Evolutionary conservation across 108 stramenopile genomes (phyloP), one percentile per base, ranked within the genome.

Genomic region (Stephanodiscus triporus): DNA sequence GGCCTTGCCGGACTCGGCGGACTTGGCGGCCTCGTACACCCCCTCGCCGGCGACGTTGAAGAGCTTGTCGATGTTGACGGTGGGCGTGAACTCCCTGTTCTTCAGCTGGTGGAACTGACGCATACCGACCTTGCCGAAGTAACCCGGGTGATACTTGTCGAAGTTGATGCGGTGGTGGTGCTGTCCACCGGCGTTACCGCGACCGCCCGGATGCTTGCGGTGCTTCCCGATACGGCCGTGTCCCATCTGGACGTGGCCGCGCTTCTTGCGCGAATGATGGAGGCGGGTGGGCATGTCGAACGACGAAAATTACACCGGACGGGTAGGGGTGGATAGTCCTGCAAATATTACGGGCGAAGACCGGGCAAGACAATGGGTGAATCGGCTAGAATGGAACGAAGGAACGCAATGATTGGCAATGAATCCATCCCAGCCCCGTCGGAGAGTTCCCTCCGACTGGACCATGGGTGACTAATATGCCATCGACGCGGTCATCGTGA

Each of bases 71-170:
- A 99, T 72, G 88, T 99, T 99, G 76, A 97, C 78, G 24, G 95
- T 96, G 29, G 97, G 96, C 77, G 96, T 96, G 91, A 84, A 96
- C 53, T 81, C 73, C 37, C 96, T 80, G 90, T 99, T 98, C 76
- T 91, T 89, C 85, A 97, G 80, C 59, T 91, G 22, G 77, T 99
- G 99, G 83, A 97, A 99, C 47, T 96, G 97, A 63, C 98, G 92
- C 98, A 99, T 99, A 89, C 98, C 98, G 63, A 99, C 97, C 94
- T 99, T 99, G 79, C 99, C 98, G 84, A 99, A 99, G 89, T 99
- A 98, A 88, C 98, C 98, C 73, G 98, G 98, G 85, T 99, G 98
- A 83, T 89, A 99, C 85, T 99, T 98, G 86, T 99, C 99, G 75
- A 99, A 90, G 43, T 98, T 87, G 77, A 91, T 98, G 32, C 99